Evolutionary conservation across 192 early-diverging fungal species (phyloP), one percentile per base, ranked within the genome.

Genomic region (Umbelopsis vinacea): DNA sequence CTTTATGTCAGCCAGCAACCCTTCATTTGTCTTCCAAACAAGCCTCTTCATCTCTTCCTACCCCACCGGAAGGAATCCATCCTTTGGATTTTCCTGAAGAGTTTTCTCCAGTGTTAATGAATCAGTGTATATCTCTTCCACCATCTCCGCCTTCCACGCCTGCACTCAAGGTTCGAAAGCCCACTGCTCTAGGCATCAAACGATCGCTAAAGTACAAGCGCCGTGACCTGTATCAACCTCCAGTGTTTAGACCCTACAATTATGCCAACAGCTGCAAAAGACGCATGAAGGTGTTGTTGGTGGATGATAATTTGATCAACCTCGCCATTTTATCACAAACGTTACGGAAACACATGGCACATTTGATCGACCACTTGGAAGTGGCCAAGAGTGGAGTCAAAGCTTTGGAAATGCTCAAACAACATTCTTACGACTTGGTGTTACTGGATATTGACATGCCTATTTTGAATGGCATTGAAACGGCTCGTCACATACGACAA

Each of bases 361-460:
- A 85, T 63, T 67, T 74, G 12, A 71, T 86, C 46, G 71, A 81
- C 37, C 70, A 76, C 52, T 80, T 81, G 47, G 82, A 83, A 23
- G 72, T 82, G 21, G 79, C 81, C 48, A 74, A 76, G 43, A 84
- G 82, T 46, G 90, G 90, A 22, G 72, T 81, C 46, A 72, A 80
- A 38, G 86, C 85, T 26, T 67, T 91, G 8, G 69, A 82, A 46
- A 70, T 81, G 23, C 78, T 91, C 43, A 63, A 74, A 17, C 63
- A 74, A 52, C 71, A 78, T 29, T 52, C 76, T 35, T 87, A 85
- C 72, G 90, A 91, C 77, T 66, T 88, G 15, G 79, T 91, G 38
- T 78, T 91, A 21, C 85, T 91, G 76, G 90, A 91, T 67, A 91
- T 91, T 76, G 89, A 91, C 70, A 89, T 90, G 89, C 88, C 89